phyloP scores from a whole-genome alignment of 225 moss, liverwort and hornwort genomes.

The Sphagnum tenellum region DNA sequence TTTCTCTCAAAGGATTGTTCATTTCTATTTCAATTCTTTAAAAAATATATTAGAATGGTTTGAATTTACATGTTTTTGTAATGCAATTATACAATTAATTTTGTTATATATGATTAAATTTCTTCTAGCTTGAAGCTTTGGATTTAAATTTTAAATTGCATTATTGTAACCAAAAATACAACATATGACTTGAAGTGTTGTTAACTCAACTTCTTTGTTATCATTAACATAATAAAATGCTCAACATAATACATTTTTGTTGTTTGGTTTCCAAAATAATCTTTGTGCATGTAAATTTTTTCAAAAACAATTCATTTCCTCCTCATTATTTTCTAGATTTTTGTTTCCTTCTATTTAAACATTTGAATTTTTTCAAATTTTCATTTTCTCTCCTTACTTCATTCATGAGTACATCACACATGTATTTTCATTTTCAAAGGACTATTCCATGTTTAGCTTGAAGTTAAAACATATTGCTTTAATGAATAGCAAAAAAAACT shows the following conservation, averaged over 20 bases:
- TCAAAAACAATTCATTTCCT: not conserved
- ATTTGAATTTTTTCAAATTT: not conserved
- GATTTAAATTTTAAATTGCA: not conserved
- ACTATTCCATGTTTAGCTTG: too few relatives aligned
- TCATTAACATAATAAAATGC: not conserved
- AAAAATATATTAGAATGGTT: not conserved
- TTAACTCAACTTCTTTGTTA: too few relatives aligned
- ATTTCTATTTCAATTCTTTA: too few relatives aligned
- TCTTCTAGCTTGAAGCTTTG: not conserved
- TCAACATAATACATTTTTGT: not conserved
- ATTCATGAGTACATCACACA: too few relatives aligned
- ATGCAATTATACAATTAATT: too few relatives aligned
- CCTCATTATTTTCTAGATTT: not conserved
- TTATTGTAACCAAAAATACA: too few relatives aligned
- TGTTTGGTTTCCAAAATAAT: not conserved
- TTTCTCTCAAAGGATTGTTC: not conserved
- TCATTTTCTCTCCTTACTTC: not conserved
- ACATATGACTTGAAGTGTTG: too few relatives aligned
- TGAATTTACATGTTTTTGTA: not conserved
- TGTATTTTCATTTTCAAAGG: too few relatives aligned
- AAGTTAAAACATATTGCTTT: too few relatives aligned
- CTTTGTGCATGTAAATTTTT: not conserved
- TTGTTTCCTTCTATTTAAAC: not conserved
- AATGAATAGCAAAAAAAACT: too few relatives aligned
- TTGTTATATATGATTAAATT: not conserved